Evolutionary conservation across 768 basidiomycete species (phyloP).

Genomic region (Tephrocybe sp.): DNA sequence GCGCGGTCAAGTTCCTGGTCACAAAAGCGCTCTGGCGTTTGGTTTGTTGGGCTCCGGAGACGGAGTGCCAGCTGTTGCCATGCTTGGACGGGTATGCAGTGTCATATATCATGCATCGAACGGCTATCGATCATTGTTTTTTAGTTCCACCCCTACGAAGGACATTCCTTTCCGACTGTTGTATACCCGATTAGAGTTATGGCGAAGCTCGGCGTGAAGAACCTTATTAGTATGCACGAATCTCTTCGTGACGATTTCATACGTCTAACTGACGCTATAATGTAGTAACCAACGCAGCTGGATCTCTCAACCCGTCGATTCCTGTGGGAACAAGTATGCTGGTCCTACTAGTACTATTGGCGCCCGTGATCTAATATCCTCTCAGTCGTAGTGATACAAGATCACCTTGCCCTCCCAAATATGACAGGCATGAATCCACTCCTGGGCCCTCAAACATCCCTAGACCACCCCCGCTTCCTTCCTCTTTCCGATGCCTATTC

Average conservation of each 20-base stretch:
- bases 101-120: background rate
- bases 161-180: slow-evolving; percentile 66
- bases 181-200: slow-evolving; percentile 80
- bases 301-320: slow-evolving; percentile 71
- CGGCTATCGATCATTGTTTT: background rate
- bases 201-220: slow-evolving; percentile 72
- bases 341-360: background rate
- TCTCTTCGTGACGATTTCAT: background rate
- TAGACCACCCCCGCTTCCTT: slow-evolving; percentile 70
- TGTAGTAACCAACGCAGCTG: slow-evolving; percentile 87
- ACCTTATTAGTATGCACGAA: slow-evolving; percentile 65
- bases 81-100: slow-evolving; percentile 76
- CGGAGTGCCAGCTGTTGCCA: slow-evolving; percentile 82
- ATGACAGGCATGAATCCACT: slow-evolving; percentile 77
- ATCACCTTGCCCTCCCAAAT: slow-evolving; percentile 82
- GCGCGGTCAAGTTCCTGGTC: slow-evolving; percentile 70
- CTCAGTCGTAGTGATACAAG: slow-evolving; percentile 79
- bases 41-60: slow-evolving; percentile 65
- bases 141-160: slow-evolving; percentile 88
- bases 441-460: slow-evolving; percentile 66
- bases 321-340: slow-evolving; percentile 78
- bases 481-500: slow-evolving; percentile 87
- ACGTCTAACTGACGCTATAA: background rate
- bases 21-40: slow-evolving; percentile 79
- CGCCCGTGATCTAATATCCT: slow-evolving; percentile 12